Evolutionary conservation across 768 basidiomycete species (phyloP).

Genomic region (Polyporus arcularius): DNA sequence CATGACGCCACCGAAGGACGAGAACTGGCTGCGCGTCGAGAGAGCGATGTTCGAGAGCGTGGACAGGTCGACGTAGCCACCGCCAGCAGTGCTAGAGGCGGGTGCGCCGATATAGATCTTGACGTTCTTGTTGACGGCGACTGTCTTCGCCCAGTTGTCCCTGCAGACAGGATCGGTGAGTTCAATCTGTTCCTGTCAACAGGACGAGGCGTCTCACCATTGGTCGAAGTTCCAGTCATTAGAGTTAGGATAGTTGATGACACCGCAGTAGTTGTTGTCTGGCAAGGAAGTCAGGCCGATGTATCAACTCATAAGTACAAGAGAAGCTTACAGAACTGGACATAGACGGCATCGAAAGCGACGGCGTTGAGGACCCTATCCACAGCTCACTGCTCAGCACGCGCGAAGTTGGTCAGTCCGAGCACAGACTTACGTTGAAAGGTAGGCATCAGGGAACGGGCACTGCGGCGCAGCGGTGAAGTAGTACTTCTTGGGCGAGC

Average conservation of each 20-base stretch:
- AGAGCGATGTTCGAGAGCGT: constrained; percentile 50
- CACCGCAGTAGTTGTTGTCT: constrained; percentile 62
- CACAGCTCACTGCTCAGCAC: not conserved
- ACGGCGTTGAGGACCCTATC: constrained; percentile 55
- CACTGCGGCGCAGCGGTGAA: constrained; percentile 69
- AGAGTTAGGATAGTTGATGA: constrained; percentile 42
- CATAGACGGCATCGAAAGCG: constrained; percentile 72
- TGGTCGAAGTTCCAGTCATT: constrained; percentile 52
- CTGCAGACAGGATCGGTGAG: constrained; percentile 31
- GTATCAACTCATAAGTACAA: not conserved
- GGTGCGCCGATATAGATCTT: constrained; percentile 70
- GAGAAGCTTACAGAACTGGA: constrained; percentile 58
- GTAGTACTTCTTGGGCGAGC: constrained; percentile 62
- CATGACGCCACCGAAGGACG: constrained; percentile 66
- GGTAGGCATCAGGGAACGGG: constrained; percentile 65
- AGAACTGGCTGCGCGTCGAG: constrained; percentile 56
- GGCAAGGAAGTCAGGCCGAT: not conserved
- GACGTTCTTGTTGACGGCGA: constrained; percentile 59
- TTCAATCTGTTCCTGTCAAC: not conserved
- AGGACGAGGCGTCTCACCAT: constrained; percentile 40
- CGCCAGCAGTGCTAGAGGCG: constrained; percentile 56
- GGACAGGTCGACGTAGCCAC: constrained; percentile 56
- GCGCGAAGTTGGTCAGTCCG: not conserved
- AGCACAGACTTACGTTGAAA: constrained; percentile 38
- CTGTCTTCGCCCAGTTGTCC: constrained; percentile 65